Conservation (phyloP, 306 rosid genomes). For the Ochetophila trinervis region DNA sequence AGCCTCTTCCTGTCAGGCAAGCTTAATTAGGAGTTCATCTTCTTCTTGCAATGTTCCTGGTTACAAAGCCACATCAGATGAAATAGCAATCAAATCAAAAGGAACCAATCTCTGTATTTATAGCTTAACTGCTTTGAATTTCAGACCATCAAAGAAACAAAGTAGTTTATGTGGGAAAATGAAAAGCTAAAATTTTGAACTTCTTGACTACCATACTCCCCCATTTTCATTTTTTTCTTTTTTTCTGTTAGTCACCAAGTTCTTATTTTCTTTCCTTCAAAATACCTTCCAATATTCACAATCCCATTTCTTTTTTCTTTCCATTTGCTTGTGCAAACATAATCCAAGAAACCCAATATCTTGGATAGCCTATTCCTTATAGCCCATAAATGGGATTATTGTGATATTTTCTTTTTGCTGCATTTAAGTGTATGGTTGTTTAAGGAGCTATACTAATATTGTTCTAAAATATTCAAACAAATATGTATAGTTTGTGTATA, state of each 20-base stretch:
- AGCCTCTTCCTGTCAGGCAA: slow-evolving; percentile 72
- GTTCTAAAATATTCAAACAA: slow-evolving; percentile 10
- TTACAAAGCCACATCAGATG: slow-evolving; percentile 67
- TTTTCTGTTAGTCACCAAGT: background rate
- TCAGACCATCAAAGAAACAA: slow-evolving; percentile 72
- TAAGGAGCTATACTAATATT: slow-evolving; percentile 6
- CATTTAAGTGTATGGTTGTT: slow-evolving; percentile 26
- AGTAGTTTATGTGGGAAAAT: slow-evolving; percentile 51
- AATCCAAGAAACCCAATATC: slow-evolving; percentile 24
- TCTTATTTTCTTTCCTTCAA: background rate
- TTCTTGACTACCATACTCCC: background rate
- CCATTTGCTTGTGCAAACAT: slow-evolving; percentile 21
- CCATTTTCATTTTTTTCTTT: background rate
- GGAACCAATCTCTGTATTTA: slow-evolving; percentile 77
- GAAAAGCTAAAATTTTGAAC: too few relatives aligned
- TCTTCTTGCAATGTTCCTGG: slow-evolving; percentile 90
- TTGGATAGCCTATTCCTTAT: slow-evolving; percentile 12
- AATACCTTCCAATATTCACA: background rate
- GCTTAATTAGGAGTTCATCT: slow-evolving; percentile 57
- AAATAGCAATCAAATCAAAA: slow-evolving; percentile 68
- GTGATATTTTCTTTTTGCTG: slow-evolving; percentile 21
- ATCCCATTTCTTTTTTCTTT: background rate
- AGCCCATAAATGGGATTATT: too few relatives aligned
- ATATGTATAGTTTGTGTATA: slow-evolving; percentile 36
- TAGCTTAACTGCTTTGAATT: slow-evolving; percentile 71